These are phyloP conservation scores for Plantago major DNA, from an alignment of 257 asterid species.

Conservation along the genomic window DNA sequence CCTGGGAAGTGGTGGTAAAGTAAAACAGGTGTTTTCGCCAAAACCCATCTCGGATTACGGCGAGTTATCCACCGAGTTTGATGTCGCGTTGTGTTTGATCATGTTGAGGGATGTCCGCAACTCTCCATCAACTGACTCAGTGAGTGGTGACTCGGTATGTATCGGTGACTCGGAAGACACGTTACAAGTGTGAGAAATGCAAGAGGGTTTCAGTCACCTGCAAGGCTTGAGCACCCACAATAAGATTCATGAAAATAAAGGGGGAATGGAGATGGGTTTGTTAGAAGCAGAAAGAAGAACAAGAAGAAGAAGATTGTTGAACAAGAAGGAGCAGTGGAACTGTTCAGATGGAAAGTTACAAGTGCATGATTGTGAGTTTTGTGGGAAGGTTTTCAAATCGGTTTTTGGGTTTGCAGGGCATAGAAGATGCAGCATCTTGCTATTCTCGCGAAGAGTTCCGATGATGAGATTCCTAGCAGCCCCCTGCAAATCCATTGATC, in stretches of 20 bases:
- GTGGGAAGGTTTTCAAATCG: neutral
- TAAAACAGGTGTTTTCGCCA: too few relatives aligned
- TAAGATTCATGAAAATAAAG: constrained; percentile 25
- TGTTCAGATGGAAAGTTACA: too few relatives aligned
- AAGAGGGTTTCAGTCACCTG: constrained; percentile 30
- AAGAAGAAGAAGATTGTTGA: neutral
- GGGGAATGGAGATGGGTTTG: too few relatives aligned
- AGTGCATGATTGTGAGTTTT: neutral
- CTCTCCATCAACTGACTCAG: neutral
- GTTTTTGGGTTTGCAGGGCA: too few relatives aligned
- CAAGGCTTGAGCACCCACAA: constrained; percentile 53
- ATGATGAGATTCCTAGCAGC: too few relatives aligned
- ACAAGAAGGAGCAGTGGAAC: too few relatives aligned
- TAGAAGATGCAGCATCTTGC: too few relatives aligned
- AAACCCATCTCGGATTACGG: neutral
- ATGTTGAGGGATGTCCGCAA: constrained; percentile 60
- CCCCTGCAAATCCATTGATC: neutral
- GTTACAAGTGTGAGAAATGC: constrained; percentile 33
- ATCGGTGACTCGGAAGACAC: neutral
- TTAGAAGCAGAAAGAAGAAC: too few relatives aligned
- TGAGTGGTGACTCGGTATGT: too few relatives aligned
- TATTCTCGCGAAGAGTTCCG: too few relatives aligned
- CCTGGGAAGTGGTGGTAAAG: constrained; percentile 9
- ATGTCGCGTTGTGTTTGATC: constrained; percentile 54
- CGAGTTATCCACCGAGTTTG: constrained; percentile 39